These are phyloP conservation scores for Pyrenophora graminea DNA, from an alignment of 2,329 filamentous ascomycete species.

Conservation along the genomic window DNA sequence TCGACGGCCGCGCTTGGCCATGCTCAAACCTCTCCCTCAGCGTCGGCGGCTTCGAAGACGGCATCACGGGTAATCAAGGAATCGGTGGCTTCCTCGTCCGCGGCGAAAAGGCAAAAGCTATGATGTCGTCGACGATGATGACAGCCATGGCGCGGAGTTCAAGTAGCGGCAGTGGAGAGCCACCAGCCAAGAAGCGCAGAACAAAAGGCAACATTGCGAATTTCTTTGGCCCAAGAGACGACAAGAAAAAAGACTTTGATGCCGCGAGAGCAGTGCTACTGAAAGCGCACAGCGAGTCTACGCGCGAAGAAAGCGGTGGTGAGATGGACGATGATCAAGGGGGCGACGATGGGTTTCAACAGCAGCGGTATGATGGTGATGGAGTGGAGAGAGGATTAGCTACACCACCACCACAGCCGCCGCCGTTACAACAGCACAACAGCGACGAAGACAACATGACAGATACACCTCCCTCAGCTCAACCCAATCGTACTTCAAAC, in stretches of 20 bases:
- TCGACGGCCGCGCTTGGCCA: constrained; percentile 82
- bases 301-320: constrained; percentile 30
- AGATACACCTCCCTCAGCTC: constrained; percentile 40
- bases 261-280: constrained; percentile 36
- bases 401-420: background rate
- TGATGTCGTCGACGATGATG: constrained; percentile 28
- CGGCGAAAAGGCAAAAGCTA: constrained; percentile 60
- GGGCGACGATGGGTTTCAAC: constrained; percentile 19
- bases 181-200: constrained; percentile 36
- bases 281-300: constrained; percentile 35
- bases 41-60: constrained; percentile 91
- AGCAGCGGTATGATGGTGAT: constrained; percentile 10
- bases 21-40: constrained; percentile 88
- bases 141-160: constrained; percentile 5
- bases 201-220: constrained; percentile 45
- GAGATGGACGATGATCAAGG: constrained; percentile 13
- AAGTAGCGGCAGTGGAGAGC: constrained; percentile 21
- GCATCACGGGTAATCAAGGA: constrained; percentile 78
- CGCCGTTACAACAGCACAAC: constrained; percentile 12
- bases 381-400: constrained; percentile 15
- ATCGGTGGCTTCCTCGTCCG: constrained; percentile 85
- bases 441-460: constrained; percentile 15
- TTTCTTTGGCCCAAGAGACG: constrained; percentile 42
- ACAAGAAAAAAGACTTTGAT: constrained; percentile 41
- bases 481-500: constrained; percentile 17